Percentiles rank a stretch among this genome's conserved stretches.
Evolutionary conservation across 805 yeast genomes (phyloP).

Genomic region (Vanderwaltozyma polyspora): DNA sequence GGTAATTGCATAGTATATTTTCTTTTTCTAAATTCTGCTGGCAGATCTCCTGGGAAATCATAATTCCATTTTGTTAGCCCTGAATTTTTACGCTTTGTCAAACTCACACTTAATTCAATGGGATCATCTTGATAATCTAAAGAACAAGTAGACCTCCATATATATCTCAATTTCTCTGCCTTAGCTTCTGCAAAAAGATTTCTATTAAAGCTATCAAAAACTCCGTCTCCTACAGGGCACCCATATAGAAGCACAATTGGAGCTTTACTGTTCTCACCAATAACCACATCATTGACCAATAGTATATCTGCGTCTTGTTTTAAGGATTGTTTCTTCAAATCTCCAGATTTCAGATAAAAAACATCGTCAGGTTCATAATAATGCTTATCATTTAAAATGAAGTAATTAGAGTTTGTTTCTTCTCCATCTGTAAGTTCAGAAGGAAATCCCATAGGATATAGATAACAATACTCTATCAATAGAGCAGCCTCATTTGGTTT

Average conservation of each 20-base stretch:
- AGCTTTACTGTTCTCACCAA: conserved; percentile 37
- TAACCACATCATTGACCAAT: conserved; percentile 48
- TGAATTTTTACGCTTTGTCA: conserved; percentile 22
- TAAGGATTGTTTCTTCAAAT: conserved; percentile 16
- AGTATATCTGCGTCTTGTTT: conserved; percentile 12
- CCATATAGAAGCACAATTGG: conserved; percentile 64
- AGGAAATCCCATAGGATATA: conserved; percentile 15
- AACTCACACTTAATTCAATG: conserved; percentile 20
- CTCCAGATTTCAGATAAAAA: conserved; percentile 61
- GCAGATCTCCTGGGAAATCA: conserved; percentile 23
- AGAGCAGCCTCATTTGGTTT: conserved; percentile 8
- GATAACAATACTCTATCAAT: conserved; percentile 8
- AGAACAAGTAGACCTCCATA: conserved; percentile 55
- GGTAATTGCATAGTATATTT: conserved; percentile 17
- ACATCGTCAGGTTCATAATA: conserved; percentile 64
- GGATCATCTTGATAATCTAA: conserved; percentile 5
- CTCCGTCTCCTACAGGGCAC: conserved; percentile 36
- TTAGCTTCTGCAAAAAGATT: conserved; percentile 49
- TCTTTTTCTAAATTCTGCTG: conserved; percentile 32
- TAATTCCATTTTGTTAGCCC: conserved; percentile 24
- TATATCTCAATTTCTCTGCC: conserved; percentile 56
- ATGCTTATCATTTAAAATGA: conserved; percentile 16
- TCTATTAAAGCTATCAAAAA: conserved; percentile 46
- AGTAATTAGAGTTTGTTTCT: conserved; percentile 8
- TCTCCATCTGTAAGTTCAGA: neutral